A percentile compares a stretch with the other conserved stretches of the same genome.
Evolutionary conservation across 176 grass and related monocot genomes (phyloP).

Genomic region (Zea luxurians): DNA sequence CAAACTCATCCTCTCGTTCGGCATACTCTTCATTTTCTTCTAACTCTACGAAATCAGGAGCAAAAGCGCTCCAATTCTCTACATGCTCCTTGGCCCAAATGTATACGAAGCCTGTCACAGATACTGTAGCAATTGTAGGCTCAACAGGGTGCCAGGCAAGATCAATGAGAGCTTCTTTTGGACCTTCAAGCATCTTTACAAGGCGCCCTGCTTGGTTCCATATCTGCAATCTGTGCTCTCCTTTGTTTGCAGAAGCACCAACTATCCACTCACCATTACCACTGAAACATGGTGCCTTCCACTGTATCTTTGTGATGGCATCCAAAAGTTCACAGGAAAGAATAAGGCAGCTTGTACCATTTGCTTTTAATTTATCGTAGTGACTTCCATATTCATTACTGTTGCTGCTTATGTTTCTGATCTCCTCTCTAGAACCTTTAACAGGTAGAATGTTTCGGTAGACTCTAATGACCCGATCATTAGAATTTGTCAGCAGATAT

Average conservation of each 20-base stretch:
- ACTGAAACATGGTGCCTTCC: conserved; percentile 98
- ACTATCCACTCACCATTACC: conserved; percentile 96
- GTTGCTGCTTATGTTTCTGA: conserved; percentile 53
- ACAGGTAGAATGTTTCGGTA: conserved; percentile 71
- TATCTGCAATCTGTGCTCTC: conserved; percentile 91
- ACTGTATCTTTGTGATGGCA: conserved; percentile 89
- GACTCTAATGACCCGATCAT: conserved; percentile 93
- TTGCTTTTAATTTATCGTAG: conserved; percentile 72
- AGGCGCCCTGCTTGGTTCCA: conserved; percentile 85
- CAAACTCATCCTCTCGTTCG: conserved; percentile 91
- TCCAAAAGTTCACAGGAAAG: conserved; percentile 88
- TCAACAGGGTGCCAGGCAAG: conserved; percentile 90
- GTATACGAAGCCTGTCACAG: conserved; percentile 69
- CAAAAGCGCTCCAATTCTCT: conserved; percentile 98
- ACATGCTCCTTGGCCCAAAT: conserved; percentile 92
- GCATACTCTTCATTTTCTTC: conserved; percentile 99
- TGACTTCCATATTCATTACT: conserved; percentile 41
- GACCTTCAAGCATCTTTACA: conserved; percentile 97
- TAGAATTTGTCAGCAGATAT: conserved; percentile 93
- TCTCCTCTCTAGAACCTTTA: conserved; percentile 65
- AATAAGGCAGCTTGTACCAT: conserved; percentile 62
- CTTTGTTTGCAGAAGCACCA: conserved; percentile 96
- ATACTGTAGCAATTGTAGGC: conserved; percentile 78
- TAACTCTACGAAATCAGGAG: conserved; percentile 93
- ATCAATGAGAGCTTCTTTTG: conserved; percentile 92